Evolutionary conservation across 176 grass and related monocot species (phyloP).

Genomic region (Metroxylon sagu): DNA sequence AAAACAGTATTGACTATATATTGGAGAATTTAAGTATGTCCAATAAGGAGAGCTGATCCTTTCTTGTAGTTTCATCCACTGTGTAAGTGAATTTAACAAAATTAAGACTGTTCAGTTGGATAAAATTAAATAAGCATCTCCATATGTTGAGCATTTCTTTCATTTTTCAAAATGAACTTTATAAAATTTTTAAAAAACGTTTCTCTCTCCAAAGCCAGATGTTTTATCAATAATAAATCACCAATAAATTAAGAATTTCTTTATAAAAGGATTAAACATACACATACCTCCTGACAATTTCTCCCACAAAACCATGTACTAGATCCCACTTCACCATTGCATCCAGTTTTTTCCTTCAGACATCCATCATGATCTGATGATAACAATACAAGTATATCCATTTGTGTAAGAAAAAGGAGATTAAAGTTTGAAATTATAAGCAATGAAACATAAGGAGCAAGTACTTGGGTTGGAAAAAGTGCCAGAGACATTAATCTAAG

Average conservation of each 20-base stretch:
- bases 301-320: conserved; percentile 60
- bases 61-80: too few relatives aligned
- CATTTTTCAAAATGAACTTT: too few relatives aligned
- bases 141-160: too few relatives aligned
- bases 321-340: conserved; percentile 23
- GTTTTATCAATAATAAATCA: neutral
- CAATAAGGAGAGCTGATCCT: too few relatives aligned
- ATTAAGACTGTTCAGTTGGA: too few relatives aligned
- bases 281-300: conserved; percentile 49
- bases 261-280: neutral
- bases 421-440: neutral
- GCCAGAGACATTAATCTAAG: neutral
- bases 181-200: neutral
- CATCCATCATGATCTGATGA: conserved; percentile 58
- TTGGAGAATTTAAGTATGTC: too few relatives aligned
- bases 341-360: conserved; percentile 21
- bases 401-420: conserved; percentile 1
- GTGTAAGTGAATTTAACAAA: too few relatives aligned
- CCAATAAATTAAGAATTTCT: conserved; percentile 1
- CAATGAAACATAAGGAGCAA: neutral
- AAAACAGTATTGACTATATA: too few relatives aligned
- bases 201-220: neutral
- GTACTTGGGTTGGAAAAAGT: neutral
- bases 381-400: conserved; percentile 10
- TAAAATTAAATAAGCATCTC: too few relatives aligned